Evolutionary conservation across 169 alveolate genomes (phyloP).

Genomic region (Plasmodium berghei): DNA sequence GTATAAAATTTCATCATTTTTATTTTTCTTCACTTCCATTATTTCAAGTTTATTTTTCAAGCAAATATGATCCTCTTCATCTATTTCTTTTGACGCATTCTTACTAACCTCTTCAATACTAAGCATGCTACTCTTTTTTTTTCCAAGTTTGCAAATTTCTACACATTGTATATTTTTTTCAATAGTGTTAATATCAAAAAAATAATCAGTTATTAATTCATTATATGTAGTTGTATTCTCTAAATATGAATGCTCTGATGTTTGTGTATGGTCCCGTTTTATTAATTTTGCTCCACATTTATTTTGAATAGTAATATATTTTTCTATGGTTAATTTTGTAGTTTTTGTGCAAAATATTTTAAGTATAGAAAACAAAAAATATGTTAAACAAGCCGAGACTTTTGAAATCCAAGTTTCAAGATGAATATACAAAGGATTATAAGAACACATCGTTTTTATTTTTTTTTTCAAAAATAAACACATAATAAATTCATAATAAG

Average conservation of each 20-base stretch:
- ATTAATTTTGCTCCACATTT: background rate
- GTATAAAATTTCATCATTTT: constrained; percentile 10
- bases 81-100: constrained; percentile 4
- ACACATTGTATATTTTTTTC: constrained; percentile 7
- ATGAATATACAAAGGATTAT: constrained; percentile 45
- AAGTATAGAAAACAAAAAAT: constrained; percentile 52
- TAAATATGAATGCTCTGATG: constrained; percentile 6
- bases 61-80: constrained; percentile 1
- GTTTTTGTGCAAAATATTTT: constrained; percentile 19
- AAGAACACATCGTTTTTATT: constrained; percentile 12
- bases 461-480: constrained; percentile 23
- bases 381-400: constrained; percentile 12
- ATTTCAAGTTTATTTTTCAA: constrained; percentile 14
- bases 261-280: constrained; percentile 15
- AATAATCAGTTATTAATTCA: constrained; percentile 37
- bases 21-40: constrained; percentile 23
- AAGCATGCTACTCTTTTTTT: no score
- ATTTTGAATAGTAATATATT: background rate
- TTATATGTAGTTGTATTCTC: no score
- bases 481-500: constrained; percentile 14
- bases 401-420: constrained; percentile 47
- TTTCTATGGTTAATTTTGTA: background rate
- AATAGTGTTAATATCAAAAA: constrained; percentile 32
- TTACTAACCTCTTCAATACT: background rate
- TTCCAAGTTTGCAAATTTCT: background rate